These are phyloP conservation scores for Podila epicladia DNA, from an alignment of 192 early-diverging fungal species.

Conservation along the genomic window DNA sequence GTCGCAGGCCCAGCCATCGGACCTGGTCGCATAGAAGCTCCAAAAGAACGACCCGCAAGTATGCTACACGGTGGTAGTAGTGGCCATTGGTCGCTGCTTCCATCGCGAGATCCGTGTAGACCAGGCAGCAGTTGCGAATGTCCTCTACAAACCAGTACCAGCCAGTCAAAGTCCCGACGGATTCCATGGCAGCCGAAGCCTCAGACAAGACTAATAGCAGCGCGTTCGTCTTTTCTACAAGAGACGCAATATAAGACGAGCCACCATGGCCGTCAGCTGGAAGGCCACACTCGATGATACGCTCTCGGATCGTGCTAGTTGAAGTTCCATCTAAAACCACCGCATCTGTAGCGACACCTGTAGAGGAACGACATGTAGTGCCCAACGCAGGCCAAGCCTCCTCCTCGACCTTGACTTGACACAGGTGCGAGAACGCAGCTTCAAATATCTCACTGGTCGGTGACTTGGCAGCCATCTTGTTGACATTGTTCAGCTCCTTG, in stretches of 20 bases:
- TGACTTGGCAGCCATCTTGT: constrained; percentile 1
- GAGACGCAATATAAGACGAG: constrained; percentile 14
- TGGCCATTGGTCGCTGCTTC: constrained; percentile 4
- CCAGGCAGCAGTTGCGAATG: constrained; percentile 9
- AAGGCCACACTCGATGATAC: constrained; percentile 41
- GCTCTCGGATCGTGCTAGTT: constrained; percentile 10
- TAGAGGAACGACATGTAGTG: neutral
- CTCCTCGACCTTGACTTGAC: neutral
- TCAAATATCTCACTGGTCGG: constrained; percentile 35
- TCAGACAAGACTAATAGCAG: constrained; percentile 10
- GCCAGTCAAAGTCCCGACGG: constrained; percentile 4
- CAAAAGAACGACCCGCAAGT: constrained; percentile 6
- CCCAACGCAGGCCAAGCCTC: neutral
- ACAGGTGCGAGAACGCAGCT: constrained; percentile 35
- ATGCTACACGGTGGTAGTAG: constrained; percentile 5
- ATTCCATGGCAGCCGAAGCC: constrained; percentile 2
- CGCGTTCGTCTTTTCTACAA: constrained; percentile 16
- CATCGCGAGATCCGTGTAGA: constrained; percentile 1
- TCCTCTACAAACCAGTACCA: constrained; percentile 53
- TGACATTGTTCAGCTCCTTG: neutral
- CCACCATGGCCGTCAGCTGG: constrained; percentile 29
- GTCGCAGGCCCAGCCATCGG: neutral
- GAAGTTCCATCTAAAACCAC: neutral
- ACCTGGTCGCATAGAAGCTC: neutral
- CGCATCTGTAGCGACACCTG: neutral